These are phyloP conservation scores for Azolla pinnata DNA, from an alignment of 75 land plant species.

Conservation along the genomic window DNA sequence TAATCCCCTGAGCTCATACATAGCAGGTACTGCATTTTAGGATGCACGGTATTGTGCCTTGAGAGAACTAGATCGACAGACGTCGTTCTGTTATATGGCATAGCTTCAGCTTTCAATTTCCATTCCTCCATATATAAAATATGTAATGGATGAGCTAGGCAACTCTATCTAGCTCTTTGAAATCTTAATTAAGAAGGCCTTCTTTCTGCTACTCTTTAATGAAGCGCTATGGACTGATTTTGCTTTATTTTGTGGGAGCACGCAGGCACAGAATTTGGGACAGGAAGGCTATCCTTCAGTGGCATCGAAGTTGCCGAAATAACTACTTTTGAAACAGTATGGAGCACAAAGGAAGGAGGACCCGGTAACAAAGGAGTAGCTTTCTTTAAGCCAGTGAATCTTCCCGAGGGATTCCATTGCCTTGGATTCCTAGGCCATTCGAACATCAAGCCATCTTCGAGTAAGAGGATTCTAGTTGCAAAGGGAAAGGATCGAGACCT, in stretches of 20 bases:
- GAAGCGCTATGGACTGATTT: too few species aligned
- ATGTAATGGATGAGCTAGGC: too few species aligned
- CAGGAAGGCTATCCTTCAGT: conserved; percentile 49
- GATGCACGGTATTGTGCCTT: too few species aligned
- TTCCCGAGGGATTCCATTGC: conserved; percentile 46
- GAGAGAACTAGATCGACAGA: too few species aligned
- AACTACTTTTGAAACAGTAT: conserved; percentile 45
- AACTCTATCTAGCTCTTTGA: too few species aligned
- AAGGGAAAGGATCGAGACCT: conserved; percentile 19
- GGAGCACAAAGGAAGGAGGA: conserved; percentile 53
- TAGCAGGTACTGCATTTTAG: too few species aligned
- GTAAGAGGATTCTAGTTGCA: conserved; percentile 47
- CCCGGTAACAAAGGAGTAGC: conserved; percentile 40
- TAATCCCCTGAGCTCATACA: not conserved
- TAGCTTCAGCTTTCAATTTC: too few species aligned
- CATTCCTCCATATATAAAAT: too few species aligned
- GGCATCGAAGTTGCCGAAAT: conserved; percentile 47
- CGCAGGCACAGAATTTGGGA: conserved; percentile 58
- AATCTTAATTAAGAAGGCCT: not conserved
- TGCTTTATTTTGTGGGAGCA: not conserved
- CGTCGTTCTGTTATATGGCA: too few species aligned
- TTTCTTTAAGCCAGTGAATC: conserved; percentile 51
- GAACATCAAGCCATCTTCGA: conserved; percentile 31
- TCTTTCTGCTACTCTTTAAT: not conserved
- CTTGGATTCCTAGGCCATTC: conserved; percentile 52